phyloP scores from a whole-genome alignment of 1,284 basidiomycete genomes.

The Amylostereum chailletii region DNA sequence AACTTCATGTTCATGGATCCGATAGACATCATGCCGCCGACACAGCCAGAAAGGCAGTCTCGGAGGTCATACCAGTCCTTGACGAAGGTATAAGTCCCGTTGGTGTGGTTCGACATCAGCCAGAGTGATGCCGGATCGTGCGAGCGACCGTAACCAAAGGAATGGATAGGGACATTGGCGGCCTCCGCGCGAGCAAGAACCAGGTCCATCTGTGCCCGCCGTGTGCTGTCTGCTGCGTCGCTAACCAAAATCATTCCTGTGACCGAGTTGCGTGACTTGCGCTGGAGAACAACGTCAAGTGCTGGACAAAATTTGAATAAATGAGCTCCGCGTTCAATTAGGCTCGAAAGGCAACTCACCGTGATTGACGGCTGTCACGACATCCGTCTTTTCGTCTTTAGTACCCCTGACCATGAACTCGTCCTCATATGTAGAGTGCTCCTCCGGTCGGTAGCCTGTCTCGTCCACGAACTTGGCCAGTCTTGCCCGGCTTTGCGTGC shows the following conservation, averaged over 20 bases:
- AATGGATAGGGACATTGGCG: constrained; percentile 92
- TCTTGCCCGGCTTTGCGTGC: constrained; percentile 57
- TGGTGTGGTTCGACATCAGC: constrained; percentile 96
- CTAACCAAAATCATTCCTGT: constrained; percentile 90
- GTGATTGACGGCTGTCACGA: constrained; percentile 93
- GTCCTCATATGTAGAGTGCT: constrained; percentile 36
- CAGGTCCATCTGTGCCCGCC: constrained; percentile 97
- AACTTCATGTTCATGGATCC: constrained; percentile 85
- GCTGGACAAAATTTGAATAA: constrained; percentile 31
- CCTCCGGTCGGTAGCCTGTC: constrained; percentile 39
- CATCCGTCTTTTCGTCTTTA: constrained; percentile 87
- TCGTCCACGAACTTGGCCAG: constrained; percentile 74
- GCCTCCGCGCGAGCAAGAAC: constrained; percentile 94
- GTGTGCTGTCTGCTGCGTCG: constrained; percentile 83
- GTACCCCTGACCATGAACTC: constrained; percentile 72
- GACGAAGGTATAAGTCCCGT: constrained; percentile 95
- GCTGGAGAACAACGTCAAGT: constrained; percentile 88
- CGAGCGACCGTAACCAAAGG: constrained; percentile 91
- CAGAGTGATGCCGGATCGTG: constrained; percentile 98
- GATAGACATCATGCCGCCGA: constrained; percentile 92
- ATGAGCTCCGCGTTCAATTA: not conserved
- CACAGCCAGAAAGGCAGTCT: constrained; percentile 81
- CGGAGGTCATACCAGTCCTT: constrained; percentile 93
- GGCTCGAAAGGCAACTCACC: constrained; percentile 35
- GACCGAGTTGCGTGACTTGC: constrained; percentile 84